Evolutionary conservation across 306 rosid genomes (phyloP).

Genomic region (Macrotyloma uniflorum): DNA sequence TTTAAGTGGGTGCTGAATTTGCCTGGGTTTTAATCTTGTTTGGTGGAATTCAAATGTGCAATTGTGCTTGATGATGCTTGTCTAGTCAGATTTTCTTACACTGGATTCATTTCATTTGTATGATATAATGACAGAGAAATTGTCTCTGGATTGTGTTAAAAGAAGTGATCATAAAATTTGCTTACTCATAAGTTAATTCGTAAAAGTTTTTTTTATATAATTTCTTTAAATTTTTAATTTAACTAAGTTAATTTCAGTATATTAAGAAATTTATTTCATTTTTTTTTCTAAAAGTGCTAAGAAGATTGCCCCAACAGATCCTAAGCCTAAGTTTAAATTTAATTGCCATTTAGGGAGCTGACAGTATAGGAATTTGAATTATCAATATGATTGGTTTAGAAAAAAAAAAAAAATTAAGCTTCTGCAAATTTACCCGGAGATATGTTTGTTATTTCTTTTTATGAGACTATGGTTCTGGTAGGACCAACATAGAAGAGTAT

Average conservation of each 20-base stretch:
- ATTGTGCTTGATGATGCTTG: background rate
- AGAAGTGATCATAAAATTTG: background rate
- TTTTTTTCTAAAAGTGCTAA: too few relatives aligned
- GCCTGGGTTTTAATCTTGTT: background rate
- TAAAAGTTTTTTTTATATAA: too few relatives aligned
- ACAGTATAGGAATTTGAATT: background rate
- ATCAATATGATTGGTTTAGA: background rate
- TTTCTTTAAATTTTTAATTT: too few relatives aligned
- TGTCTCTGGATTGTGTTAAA: background rate
- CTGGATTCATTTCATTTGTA: background rate
- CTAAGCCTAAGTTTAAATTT: background rate
- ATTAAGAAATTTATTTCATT: too few relatives aligned
- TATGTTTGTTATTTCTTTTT: background rate
- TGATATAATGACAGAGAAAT: background rate
- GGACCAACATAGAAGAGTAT: slow-evolving; percentile 34
- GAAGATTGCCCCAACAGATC: too few relatives aligned
- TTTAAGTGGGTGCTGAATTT: background rate
- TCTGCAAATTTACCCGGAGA: background rate
- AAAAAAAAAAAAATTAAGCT: too few relatives aligned
- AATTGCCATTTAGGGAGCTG: background rate
- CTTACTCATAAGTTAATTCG: too few relatives aligned
- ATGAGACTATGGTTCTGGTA: background rate
- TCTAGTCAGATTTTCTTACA: background rate
- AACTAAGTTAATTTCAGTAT: too few relatives aligned
- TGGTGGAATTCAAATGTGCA: slow-evolving; percentile 14